Evolutionary conservation across 257 asterid genomes (phyloP), one percentile per base, ranked within the genome.

Genomic region (Solanum dulcamara): DNA sequence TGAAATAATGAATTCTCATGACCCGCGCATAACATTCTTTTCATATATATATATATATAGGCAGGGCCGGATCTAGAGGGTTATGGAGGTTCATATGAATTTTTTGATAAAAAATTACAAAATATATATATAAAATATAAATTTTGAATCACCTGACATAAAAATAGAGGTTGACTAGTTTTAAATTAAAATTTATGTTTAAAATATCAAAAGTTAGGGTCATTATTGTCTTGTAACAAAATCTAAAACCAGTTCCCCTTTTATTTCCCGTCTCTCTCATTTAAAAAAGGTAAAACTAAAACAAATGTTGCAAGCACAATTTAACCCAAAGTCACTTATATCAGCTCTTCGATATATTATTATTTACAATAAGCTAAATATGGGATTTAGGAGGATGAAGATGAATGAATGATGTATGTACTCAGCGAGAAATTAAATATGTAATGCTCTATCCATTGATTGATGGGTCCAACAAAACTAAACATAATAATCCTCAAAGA

Each of bases 401-500:
- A 44, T 44, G 44, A 38, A 38, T 38, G 66, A 57, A 57, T n/a
- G 14, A 57, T 57, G 18, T 15, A 28, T 9, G 7, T 0, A 15
- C 20, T 22, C 6, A 11, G 13, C 22, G 22, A 38, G 18, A 22
- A 38, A 72, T 72, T 3, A 22, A 20, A 11, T 67, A 14, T 72
- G 11, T 2, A n/a, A 22, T 15, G 33, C 55, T 74, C 55, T 3
- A 42, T 74, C 57, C n/a, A 74, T 24, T 74, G n/a, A 42, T 74
- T 74, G 38, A 42, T 42, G 57, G 81, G 59, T 42, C 59, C 59
- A 42, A 24, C 26, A 74, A 74, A 48, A 42, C 59, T 7, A 10
- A 74, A 74, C 59, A 42, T 74, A 74, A 74, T 74, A 74, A 74
- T 74, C 81, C 81, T 74, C 81, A 74, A 74, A 74, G 59, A 74